Evolutionary conservation across 78 protist genomes (phyloP).

Genomic region (Emiliania huxleyi): DNA sequence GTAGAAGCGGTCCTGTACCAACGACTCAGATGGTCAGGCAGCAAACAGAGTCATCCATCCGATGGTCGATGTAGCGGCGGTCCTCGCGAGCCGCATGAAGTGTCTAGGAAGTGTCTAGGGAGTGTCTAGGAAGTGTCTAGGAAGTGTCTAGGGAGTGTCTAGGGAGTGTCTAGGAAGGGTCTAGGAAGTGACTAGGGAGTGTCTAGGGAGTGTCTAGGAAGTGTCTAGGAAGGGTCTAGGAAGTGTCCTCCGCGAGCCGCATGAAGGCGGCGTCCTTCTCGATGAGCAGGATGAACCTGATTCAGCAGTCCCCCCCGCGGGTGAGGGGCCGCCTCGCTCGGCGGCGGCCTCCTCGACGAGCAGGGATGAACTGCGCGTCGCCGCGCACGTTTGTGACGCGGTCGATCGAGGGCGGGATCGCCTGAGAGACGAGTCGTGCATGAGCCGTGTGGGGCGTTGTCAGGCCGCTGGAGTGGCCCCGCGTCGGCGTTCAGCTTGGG

Average conservation of each 20-base stretch:
- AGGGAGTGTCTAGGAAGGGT: too few relatives aligned
- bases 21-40: background rate
- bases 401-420: slow-evolving; percentile 66
- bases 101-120: too few relatives aligned
- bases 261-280: slow-evolving; percentile 78
- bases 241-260: slow-evolving; percentile 60
- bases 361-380: slow-evolving; percentile 66
- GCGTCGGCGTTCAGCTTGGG: too few relatives aligned
- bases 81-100: background rate
- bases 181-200: too few relatives aligned
- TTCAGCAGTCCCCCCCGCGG: too few relatives aligned
- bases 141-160: too few relatives aligned
- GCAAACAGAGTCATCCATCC: background rate
- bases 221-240: too few relatives aligned
- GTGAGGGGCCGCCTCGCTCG: background rate
- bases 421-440: slow-evolving; percentile 32
- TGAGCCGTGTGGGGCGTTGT: too few relatives aligned
- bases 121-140: too few relatives aligned
- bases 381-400: slow-evolving; percentile 49
- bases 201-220: too few relatives aligned
- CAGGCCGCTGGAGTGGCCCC: too few relatives aligned
- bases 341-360: slow-evolving; percentile 75
- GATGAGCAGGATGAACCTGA: slow-evolving; percentile 21
- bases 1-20: slow-evolving; percentile 61
- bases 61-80: background rate